A percentile compares a stretch with the other conserved stretches of the same genome.
Conservation (phyloP, 805 yeast genomes). For the Debaryomyces tyrocola region DNA sequence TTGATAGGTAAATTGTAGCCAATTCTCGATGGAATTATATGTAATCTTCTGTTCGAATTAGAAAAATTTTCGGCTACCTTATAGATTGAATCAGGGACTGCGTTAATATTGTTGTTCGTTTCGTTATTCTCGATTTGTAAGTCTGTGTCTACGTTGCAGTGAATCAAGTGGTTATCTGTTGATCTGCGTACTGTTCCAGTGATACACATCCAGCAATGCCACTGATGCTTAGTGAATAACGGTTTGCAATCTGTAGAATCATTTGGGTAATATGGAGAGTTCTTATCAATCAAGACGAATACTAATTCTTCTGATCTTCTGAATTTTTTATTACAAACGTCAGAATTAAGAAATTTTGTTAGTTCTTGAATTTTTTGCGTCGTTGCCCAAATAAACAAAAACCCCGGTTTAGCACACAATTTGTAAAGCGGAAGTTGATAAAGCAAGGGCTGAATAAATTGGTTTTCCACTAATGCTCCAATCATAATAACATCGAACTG, state of each 20-base stretch:
- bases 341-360: constrained; percentile 52
- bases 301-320: constrained; percentile 89
- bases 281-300: constrained; percentile 67
- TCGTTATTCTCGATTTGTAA: constrained; percentile 59
- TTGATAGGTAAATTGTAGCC: constrained; percentile 64
- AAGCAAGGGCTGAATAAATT: constrained; percentile 61
- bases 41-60: constrained; percentile 76
- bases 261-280: constrained; percentile 66
- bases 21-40: constrained; percentile 74
- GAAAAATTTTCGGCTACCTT: constrained; percentile 86
- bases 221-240: constrained; percentile 70
- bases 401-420: constrained; percentile 82
- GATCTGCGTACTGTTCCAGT: constrained; percentile 92
- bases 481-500: constrained; percentile 91
- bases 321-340: constrained; percentile 58
- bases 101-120: constrained; percentile 9
- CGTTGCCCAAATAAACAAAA: constrained; percentile 85
- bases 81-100: constrained; percentile 70
- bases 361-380: constrained; percentile 68
- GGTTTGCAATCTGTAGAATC: constrained; percentile 32
- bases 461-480: constrained; percentile 79
- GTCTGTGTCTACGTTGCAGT: constrained; percentile 92
- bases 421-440: constrained; percentile 67
- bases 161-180: constrained; percentile 78
- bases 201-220: constrained; percentile 99